Evolutionary conservation across 148 eudicot genomes (phyloP), one percentile per base, ranked within the genome.

Genomic region (Persicaria maculosa): DNA sequence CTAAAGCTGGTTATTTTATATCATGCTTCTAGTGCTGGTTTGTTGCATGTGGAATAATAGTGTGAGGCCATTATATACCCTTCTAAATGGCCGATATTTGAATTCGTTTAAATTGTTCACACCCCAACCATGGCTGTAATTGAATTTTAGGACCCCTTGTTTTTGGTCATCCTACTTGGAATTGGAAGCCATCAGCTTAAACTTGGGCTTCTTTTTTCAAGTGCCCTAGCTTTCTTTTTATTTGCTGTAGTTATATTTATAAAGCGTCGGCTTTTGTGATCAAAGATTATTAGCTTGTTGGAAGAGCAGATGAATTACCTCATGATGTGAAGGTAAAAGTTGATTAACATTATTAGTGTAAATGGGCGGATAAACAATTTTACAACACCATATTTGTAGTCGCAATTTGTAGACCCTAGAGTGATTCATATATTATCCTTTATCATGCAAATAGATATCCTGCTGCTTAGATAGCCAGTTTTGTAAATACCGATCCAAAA

Each of bases 391-490:
- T 12, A n/a, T 36, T 40, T 52, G 44, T 45, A 25, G 50, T 47
- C 40, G 57, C 5, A 25, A 46, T 47, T 31, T 57, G 4, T 19
- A 65, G 46, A 9, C 40, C 40, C 46, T 14, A n/a, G 17, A 6
- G 46, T 1, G 46, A 31, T 65, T 65, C 46, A 65, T 48, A 43
- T 9, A 15, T 75, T 74, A 61, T 76, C 47, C 55, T 40, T 81
- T 73, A 20, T 36, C 25, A 83, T 73, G 61, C 22, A 48, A 31
- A 65, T 90, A 95, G 97, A 87, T 92, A 80, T 76, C 97, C 58
- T 95, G 99, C 89, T 92, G 92, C 80, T 85, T 90, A 95, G 97
- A 87, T 92, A 80, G 75, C 97, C 58, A 92, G 99, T 88, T 92
- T n/a, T n/a, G n/a, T n/a, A n/a, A n/a, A n/a, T n/a, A n/a, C n/a